Evolutionary conservation across 2,329 filamentous ascomycete genomes (phyloP), one percentile per base, ranked within the genome.

Genomic region (Aspergillus japonicus): DNA sequence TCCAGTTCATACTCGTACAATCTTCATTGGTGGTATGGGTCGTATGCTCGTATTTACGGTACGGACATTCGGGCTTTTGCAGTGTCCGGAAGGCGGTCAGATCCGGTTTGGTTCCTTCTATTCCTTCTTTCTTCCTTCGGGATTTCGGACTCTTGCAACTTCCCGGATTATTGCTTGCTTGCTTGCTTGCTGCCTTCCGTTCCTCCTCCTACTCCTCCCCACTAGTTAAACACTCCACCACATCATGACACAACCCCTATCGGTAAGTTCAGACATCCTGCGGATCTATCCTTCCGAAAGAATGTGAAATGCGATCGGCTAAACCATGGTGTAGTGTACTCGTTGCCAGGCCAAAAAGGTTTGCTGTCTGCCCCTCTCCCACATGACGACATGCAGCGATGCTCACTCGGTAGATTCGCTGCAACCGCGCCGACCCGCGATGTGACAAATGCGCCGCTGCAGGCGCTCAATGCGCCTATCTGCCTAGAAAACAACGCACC

Each of bases 311-410:
- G n/a, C 4, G 8, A 35, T 44, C 2, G 19, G 14, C 47, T 57
- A 33, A 33, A 57, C 19, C 39, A 19, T 10, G 26, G 23, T 19
- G 49, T 50, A 65, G 65, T 66, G 64, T 47, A 58, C 50, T 26
- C 64, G 64, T 21, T 66, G 64, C 44, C 58, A 66, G 47, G 57
- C 60, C 33, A 66, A 57, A 58, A 66, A 64, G 60, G 62, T 64
- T 56, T 12, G 26, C 26, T 29, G n/a, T 2, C 19, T 35, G 11
- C 33, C 14, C 33, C 33, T 35, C 33, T 16, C 14, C 33, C 33
- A 35, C 1, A 35, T 16, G 33, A 16, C 33, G 14, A 16, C 33
- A 35, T 35, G 33, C 33, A 35, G 12, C 10, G 5, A 35, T 35
- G 33, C 11, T 16, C 4, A 35, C 33, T 12, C 33, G 33, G 33